phyloP scores from a whole-genome alignment of 768 basidiomycete species.

The Lentinula sp. region DNA sequence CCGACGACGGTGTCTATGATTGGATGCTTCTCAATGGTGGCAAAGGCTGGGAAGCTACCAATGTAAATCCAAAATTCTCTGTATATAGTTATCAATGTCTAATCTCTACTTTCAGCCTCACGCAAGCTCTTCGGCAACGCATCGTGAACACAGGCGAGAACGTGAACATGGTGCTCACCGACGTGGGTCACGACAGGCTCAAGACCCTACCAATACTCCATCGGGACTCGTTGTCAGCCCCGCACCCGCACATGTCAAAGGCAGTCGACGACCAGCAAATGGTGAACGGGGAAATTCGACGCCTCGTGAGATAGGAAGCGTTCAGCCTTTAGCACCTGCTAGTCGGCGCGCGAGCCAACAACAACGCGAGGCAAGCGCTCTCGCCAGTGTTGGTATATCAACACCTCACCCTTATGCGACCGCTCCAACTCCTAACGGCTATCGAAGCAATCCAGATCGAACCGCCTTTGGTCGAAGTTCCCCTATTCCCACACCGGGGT shows the following conservation, averaged over 20 bases:
- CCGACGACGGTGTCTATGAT: conserved; percentile 90
- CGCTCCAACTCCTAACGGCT: conserved; percentile 51
- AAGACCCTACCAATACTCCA: conserved; percentile 47
- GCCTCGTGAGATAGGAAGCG: conserved; percentile 51
- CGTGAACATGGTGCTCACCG: conserved; percentile 42
- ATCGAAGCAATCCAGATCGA: conserved; percentile 34
- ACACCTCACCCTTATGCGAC: conserved; percentile 71
- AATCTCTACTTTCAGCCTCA: conserved; percentile 44
- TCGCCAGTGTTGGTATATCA: conserved; percentile 34
- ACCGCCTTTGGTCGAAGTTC: conserved; percentile 55
- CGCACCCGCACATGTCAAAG: conserved; percentile 61
- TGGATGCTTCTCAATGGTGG: conserved; percentile 95
- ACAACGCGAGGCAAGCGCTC: conserved; percentile 31
- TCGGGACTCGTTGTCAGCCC: conserved; percentile 63
- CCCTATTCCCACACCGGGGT: conserved; percentile 28
- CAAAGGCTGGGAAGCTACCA: conserved; percentile 92
- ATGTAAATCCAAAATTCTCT: conserved; percentile 43
- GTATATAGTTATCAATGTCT: conserved; percentile 12
- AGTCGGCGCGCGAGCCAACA: conserved; percentile 68
- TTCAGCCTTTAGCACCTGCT: conserved; percentile 60
- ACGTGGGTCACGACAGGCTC: conserved; percentile 47
- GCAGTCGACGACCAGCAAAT: conserved; percentile 39
- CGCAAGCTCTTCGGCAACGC: conserved; percentile 50
- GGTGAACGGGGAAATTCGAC: conserved; percentile 40
- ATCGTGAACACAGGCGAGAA: conserved; percentile 54